Conservation (phyloP, 352 stramenopile genomes). For the Pythium monospermum region DNA sequence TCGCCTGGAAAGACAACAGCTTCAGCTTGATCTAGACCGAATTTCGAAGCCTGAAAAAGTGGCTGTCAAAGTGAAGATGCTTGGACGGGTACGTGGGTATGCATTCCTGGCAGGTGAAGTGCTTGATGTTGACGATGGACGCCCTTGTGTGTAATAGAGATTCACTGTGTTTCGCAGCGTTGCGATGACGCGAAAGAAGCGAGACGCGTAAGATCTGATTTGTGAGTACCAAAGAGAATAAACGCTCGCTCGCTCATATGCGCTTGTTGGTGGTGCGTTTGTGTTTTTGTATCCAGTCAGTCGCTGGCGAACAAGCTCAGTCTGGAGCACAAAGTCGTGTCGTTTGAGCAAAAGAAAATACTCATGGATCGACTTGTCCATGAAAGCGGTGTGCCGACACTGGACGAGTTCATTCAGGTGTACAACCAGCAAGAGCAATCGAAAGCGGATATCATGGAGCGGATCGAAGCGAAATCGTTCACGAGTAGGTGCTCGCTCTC, state of each 20-base stretch:
- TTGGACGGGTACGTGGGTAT: slow-evolving; percentile 19
- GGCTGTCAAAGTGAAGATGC: slow-evolving; percentile 25
- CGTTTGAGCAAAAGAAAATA: slow-evolving; percentile 68
- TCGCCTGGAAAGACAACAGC: slow-evolving; percentile 38
- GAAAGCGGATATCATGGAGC: slow-evolving; percentile 44
- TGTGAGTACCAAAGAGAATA: no score
- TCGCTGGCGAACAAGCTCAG: slow-evolving; percentile 44
- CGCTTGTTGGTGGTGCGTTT: no score
- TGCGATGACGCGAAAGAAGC: slow-evolving; percentile 32
- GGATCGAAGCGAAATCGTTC: slow-evolving; percentile 47
- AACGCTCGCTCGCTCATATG: no score
- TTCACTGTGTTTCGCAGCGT: slow-evolving; percentile 26
- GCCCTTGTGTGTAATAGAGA: slow-evolving; percentile 10
- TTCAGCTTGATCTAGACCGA: slow-evolving; percentile 44
- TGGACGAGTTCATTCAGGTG: slow-evolving; percentile 59
- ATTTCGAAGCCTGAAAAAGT: slow-evolving; percentile 38
- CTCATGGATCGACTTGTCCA: slow-evolving; percentile 52
- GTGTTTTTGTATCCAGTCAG: no score
- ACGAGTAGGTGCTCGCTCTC: slow-evolving; percentile 44
- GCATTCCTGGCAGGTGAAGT: background rate
- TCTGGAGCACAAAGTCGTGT: slow-evolving; percentile 59
- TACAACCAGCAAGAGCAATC: slow-evolving; percentile 55
- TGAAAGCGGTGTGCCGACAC: slow-evolving; percentile 40
- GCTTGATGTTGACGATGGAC: background rate
- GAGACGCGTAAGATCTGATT: slow-evolving; percentile 20